Conservation (phyloP, 2,329 filamentous ascomycete genomes). For the Aspergillus persii region DNA sequence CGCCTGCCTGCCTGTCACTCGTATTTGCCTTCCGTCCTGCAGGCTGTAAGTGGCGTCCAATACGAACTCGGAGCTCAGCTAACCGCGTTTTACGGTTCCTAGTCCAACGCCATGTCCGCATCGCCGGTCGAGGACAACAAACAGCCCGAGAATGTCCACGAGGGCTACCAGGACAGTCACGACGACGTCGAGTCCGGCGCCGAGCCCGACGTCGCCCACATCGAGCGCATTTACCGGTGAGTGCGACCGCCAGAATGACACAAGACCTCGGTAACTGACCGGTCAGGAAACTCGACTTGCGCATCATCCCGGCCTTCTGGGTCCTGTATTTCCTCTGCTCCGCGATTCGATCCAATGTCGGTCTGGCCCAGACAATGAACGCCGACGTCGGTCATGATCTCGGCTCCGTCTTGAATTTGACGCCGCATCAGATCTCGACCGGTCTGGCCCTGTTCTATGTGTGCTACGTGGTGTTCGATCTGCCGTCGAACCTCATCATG, state of each 20-base stretch:
- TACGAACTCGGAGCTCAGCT: not conserved
- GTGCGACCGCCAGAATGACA: not conserved
- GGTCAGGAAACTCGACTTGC: conserved; percentile 55
- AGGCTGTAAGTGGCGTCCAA: not conserved
- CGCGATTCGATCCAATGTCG: conserved; percentile 86
- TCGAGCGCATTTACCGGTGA: conserved; percentile 41
- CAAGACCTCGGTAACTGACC: not conserved
- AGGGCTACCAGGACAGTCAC: conserved; percentile 3
- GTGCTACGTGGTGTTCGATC: conserved; percentile 84
- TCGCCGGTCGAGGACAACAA: conserved; percentile 4
- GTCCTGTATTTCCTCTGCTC: conserved; percentile 87
- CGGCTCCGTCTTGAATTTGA: conserved; percentile 66
- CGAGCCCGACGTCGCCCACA: conserved; percentile 31
- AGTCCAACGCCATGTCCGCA: conserved; percentile 5
- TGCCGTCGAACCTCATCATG: conserved; percentile 87
- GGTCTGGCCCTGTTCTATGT: conserved; percentile 89
- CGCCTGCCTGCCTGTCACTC: no score
- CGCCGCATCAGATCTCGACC: conserved; percentile 74
- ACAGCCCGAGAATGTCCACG: conserved; percentile 5
- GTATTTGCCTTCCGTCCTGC: no score
- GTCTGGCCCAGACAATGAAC: conserved; percentile 95
- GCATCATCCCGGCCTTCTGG: conserved; percentile 76
- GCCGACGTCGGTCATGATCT: conserved; percentile 67
- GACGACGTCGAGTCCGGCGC: conserved; percentile 23
- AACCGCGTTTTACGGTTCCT: not conserved